Percentiles rank a stretch among this genome's conserved stretches.
phyloP scores from a whole-genome alignment of 257 asterid species.

The Gentiana dahurica region DNA sequence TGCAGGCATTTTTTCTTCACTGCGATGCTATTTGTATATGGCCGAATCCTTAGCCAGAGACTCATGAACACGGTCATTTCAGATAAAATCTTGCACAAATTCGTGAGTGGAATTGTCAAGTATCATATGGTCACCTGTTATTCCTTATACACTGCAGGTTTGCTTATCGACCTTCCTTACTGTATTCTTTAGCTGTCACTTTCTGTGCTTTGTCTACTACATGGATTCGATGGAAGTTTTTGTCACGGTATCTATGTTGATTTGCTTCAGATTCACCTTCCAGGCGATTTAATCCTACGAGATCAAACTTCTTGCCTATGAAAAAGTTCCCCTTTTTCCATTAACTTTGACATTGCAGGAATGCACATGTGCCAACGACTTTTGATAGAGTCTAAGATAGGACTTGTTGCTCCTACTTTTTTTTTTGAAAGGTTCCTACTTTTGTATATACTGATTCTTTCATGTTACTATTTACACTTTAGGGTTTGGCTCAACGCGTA shows the following conservation, averaged over 20 bases:
- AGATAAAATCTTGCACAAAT: slow-evolving; percentile 59
- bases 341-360: neutral
- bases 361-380: neutral
- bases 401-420: neutral
- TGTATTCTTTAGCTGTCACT: slow-evolving; percentile 6
- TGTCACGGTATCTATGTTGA: neutral
- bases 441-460: neutral
- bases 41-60: slow-evolving; percentile 80
- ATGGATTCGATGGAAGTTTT: neutral
- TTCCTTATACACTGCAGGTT: slow-evolving; percentile 76
- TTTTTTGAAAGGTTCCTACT: too few relatives aligned
- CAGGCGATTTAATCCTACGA: too few relatives aligned
- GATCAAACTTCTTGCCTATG: too few relatives aligned
- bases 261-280: too few relatives aligned
- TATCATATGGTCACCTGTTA: slow-evolving; percentile 92
- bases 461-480: neutral
- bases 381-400: neutral
- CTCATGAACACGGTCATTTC: slow-evolving; percentile 70
- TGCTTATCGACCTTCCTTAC: slow-evolving; percentile 12
- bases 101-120: slow-evolving; percentile 64
- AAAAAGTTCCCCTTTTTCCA: neutral
- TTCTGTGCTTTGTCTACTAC: slow-evolving; percentile 1
- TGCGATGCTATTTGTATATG: slow-evolving; percentile 73
- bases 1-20: slow-evolving; percentile 89
- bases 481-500: neutral